Base-by-base conservation (phyloP, 1,139 yeast species). In the Debaryomyces sp. region DNA sequence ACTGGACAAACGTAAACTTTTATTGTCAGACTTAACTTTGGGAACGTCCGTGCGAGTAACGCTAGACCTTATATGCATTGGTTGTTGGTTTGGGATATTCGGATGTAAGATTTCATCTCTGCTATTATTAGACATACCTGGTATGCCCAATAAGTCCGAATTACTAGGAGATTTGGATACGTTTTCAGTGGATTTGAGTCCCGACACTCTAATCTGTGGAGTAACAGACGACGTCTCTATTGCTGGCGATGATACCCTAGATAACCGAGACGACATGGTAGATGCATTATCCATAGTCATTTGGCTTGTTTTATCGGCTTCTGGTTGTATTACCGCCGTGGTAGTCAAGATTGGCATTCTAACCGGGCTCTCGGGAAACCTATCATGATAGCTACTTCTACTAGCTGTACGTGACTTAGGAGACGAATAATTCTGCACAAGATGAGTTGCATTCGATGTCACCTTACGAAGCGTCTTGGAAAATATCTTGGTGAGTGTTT, bases 401-500 rank as follows among this genome's bases (percentile, higher is more conserved):
- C 40, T 37, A 10, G 43, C 9, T 5, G 34, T 21, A 5, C 36
- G 40, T 12, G 47, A 41, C 15, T 41, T 46, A 10, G 48, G 41
- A 9, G 44, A 24, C 6, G 62, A 54, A 54, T 72, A 73, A 44
- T 63, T 65, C 48, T 61, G 71, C 6, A 75, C 78, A 46, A 75
- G 63, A 47, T 64, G 60, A 22, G 78, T 64, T 8, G 80, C 81
- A 56, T 75, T 76, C 49, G 68, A 70, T 36, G 80, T 76, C 24
- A 76, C 80, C 49, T 76, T 68, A 32, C 78, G 62, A n/a, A 76
- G 57, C 1, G 81, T 76, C 43, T 66, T 70, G 36, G 77, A 61
- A 53, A 76, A 60, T 34, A 76, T 62, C 9, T 68, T 64, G 6
- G 70, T 60, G 8, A 73, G 61, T 8, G 70, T 68, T 52, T 62